Evolutionary conservation across 1,284 basidiomycete species (phyloP).

Genomic region (Earliella scabrosa): DNA sequence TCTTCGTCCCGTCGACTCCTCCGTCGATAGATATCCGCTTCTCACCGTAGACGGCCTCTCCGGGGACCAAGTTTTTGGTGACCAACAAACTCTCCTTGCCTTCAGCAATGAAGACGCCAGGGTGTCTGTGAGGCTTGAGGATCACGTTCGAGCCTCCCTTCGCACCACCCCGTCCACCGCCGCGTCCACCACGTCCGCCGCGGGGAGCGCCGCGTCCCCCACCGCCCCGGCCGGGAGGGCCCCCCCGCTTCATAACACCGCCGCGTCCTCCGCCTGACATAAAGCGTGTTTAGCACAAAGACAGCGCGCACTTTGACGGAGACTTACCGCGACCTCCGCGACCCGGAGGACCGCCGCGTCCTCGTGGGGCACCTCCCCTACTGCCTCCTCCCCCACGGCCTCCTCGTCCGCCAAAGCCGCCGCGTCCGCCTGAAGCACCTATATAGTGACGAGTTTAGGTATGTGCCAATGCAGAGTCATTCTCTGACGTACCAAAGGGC

Average conservation of each 20-base stretch:
- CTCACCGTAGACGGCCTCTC: slow-evolving; percentile 98
- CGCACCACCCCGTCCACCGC: slow-evolving; percentile 67
- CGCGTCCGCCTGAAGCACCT: slow-evolving; percentile 43
- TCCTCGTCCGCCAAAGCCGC: slow-evolving; percentile 39
- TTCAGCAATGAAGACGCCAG: slow-evolving; percentile 93
- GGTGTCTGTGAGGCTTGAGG: slow-evolving; percentile 95
- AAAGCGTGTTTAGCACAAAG: not conserved
- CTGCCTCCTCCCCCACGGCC: slow-evolving; percentile 35
- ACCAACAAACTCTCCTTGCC: slow-evolving; percentile 97
- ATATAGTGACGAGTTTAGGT: not conserved
- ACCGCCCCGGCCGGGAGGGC: slow-evolving; percentile 35
- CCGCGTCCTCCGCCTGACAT: slow-evolving; percentile 41
- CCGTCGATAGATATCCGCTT: slow-evolving; percentile 91
- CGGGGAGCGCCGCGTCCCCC: slow-evolving; percentile 50
- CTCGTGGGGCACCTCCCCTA: slow-evolving; percentile 27
- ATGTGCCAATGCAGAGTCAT: not conserved
- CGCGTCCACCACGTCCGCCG: slow-evolving; percentile 50
- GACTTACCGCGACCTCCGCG: slow-evolving; percentile 33
- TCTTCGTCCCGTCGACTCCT: slow-evolving; percentile 83
- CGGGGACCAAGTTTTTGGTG: slow-evolving; percentile 97
- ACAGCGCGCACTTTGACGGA: not conserved
- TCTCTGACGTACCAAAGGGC: slow-evolving; percentile 36
- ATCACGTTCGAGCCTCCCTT: slow-evolving; percentile 86
- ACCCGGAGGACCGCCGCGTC: slow-evolving; percentile 28
- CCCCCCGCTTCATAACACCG: slow-evolving; percentile 43